Conservation (phyloP, 805 yeast species). For the Lachancea kluyveri region DNA sequence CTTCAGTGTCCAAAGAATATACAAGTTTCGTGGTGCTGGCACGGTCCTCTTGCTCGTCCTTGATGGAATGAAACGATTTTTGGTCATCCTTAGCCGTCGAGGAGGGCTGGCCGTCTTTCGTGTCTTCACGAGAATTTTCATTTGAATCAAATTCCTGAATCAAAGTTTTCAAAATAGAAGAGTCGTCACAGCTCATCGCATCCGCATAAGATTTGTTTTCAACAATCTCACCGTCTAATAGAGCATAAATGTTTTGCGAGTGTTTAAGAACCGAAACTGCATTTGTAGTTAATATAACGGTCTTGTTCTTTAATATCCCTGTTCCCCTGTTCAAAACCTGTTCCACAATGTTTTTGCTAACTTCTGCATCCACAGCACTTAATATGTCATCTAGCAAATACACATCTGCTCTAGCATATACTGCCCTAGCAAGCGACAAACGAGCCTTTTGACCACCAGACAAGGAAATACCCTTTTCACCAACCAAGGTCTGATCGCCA, state of each 20-base stretch:
- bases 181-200: slow-evolving; percentile 32
- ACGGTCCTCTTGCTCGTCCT: too few species aligned
- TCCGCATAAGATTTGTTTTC: slow-evolving; percentile 54
- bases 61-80: too few species aligned
- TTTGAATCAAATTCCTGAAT: slow-evolving; percentile 24
- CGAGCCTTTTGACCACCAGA: slow-evolving; percentile 64
- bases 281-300: slow-evolving; percentile 54
- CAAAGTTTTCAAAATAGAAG: slow-evolving; percentile 30
- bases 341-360: slow-evolving; percentile 48
- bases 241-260: slow-evolving; percentile 55
- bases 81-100: too few species aligned
- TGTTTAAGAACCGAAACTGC: slow-evolving; percentile 47
- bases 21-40: slow-evolving; percentile 1
- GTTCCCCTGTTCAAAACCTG: slow-evolving; percentile 37
- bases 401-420: slow-evolving; percentile 54
- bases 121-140: slow-evolving; percentile 19
- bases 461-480: slow-evolving; percentile 56
- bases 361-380: slow-evolving; percentile 71
- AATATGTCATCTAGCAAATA: slow-evolving; percentile 58
- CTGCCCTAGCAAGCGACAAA: slow-evolving; percentile 61
- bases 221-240: slow-evolving; percentile 46
- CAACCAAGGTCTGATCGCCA: slow-evolving; percentile 49
- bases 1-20: slow-evolving; percentile 6
- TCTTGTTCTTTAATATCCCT: slow-evolving; percentile 47
- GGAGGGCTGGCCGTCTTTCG: too few species aligned